Evolutionary conservation across 345 rosid genomes (phyloP), one percentile per base, ranked within the genome.

Genomic region (Linum tenue): DNA sequence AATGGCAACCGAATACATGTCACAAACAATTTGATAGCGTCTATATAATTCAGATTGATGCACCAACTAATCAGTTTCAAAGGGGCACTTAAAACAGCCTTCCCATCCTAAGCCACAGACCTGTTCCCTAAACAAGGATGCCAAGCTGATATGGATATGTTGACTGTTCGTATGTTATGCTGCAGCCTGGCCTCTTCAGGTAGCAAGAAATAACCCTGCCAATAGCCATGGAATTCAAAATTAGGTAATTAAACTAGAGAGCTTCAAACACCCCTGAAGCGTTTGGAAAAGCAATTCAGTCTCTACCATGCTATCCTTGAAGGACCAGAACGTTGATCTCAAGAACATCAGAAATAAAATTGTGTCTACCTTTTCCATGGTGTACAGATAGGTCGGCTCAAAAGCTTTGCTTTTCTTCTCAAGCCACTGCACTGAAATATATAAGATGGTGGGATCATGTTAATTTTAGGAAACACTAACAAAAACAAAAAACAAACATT

Each of bases 121-220:
- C 99, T 91, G 91, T 95, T 95, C 38, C 97, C 99, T 78, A 95
- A 95, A 84, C 95, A 95, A 61, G 96, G 80, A 83, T 95, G 91
- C 59, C 83, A 82, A 78, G 95, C 95, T 50, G 96, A 86, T 82
- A 95, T 79, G 82, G 91, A 91, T 64, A 88, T 79, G 76, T 95
- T 95, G 59, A 76, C 77, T 57, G 97, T 95, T 39, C 66, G 83
- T 67, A 94, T 87, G 69, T 87, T 87, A 84, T 94, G 99, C 59
- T 76, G 86, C 76, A 84, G 77, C 75, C 78, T 94, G 3, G 95
- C 92, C 64, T 79, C 90, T 76, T 91, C 99, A 56, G 97, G 92
- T 55, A 95, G 87, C 83, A 90, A 82, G 77, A 95, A 84, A 81
- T 81, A 95, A 11, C 99, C 97, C 97, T 95, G 80, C 41, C 31